These are phyloP conservation scores for Stagonosporopsis cucurbitacearum DNA, from an alignment of 2,329 filamentous ascomycete species.

Conservation along the genomic window DNA sequence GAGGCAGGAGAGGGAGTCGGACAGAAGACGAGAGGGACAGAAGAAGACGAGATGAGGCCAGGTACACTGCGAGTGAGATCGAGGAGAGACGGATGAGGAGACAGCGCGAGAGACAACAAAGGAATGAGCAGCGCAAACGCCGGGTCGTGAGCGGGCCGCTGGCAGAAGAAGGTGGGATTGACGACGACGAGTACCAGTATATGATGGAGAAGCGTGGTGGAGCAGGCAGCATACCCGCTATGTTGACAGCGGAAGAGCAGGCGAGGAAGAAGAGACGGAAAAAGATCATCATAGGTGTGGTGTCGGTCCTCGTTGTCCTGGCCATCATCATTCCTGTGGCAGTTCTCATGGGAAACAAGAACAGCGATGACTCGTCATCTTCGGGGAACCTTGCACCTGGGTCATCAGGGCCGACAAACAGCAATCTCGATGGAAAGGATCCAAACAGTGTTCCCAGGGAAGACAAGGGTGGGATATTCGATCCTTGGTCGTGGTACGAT, in stretches of 20 bases:
- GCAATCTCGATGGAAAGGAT: slow-evolving; percentile 54
- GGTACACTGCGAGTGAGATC: slow-evolving; percentile 48
- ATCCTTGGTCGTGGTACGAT: slow-evolving; percentile 91
- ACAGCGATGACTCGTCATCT: slow-evolving; percentile 23
- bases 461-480: slow-evolving; percentile 77
- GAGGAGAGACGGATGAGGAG: slow-evolving; percentile 49
- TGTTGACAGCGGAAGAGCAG: slow-evolving; percentile 50
- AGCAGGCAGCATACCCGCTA: slow-evolving; percentile 42
- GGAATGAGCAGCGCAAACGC: slow-evolving; percentile 43
- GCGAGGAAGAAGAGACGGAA: slow-evolving; percentile 53
- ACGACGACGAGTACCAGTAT: slow-evolving; percentile 46
- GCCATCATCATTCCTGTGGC: slow-evolving; percentile 57
- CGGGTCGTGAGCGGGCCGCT: slow-evolving; percentile 56
- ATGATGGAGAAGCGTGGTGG: slow-evolving; percentile 53
- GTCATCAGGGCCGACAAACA: slow-evolving; percentile 48
- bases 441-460: slow-evolving; percentile 56
- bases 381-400: slow-evolving; percentile 26
- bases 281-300: slow-evolving; percentile 58
- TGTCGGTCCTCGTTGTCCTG: slow-evolving; percentile 50
- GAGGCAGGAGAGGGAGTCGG: slow-evolving; percentile 32
- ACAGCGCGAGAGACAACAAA: slow-evolving; percentile 49
- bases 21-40: slow-evolving; percentile 42
- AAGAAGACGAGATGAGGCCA: slow-evolving; percentile 26
- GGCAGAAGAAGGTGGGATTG: slow-evolving; percentile 54
- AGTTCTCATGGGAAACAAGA: slow-evolving; percentile 55